Percentiles rank a stretch among this genome's conserved stretches.
Conservation (phyloP, 2,329 filamentous ascomycete species). For the Pseudogymnoascus sp. region DNA sequence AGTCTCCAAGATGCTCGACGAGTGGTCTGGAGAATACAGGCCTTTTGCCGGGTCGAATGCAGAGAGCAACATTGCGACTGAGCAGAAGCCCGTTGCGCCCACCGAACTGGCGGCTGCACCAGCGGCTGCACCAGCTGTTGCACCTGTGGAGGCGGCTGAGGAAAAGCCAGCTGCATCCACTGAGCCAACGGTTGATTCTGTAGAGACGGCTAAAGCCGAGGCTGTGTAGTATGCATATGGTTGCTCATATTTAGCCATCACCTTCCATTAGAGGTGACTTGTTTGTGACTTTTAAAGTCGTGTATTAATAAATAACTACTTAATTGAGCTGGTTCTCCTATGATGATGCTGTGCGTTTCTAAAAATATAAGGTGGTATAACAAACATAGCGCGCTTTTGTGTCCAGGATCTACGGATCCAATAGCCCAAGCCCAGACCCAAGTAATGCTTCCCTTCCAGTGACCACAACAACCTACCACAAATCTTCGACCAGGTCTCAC, state of each 20-base stretch:
- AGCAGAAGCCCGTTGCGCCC: neutral
- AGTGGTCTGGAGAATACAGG: constrained; percentile 23
- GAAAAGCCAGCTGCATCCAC: neutral
- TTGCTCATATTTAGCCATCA: neutral
- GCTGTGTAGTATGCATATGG: neutral
- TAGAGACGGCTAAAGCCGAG: neutral
- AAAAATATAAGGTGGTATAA: neutral
- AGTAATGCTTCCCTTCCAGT: neutral
- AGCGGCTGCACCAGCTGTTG: neutral
- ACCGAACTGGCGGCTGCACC: neutral
- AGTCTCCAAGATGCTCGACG: constrained; percentile 50
- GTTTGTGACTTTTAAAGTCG: neutral
- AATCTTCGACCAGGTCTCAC: neutral
- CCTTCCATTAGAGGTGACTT: neutral
- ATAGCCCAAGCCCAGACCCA: neutral
- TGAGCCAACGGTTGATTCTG: neutral
- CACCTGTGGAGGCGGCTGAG: neutral
- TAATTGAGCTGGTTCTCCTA: neutral
- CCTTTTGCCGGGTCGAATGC: constrained; percentile 11
- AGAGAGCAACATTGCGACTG: neutral
- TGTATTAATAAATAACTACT: constrained; percentile 7
- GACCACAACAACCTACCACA: neutral
- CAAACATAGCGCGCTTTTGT: neutral
- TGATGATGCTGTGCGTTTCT: neutral
- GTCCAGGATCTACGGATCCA: neutral